phyloP scores from a whole-genome alignment of 306 rosid species.

The Cicer cuneatum region DNA sequence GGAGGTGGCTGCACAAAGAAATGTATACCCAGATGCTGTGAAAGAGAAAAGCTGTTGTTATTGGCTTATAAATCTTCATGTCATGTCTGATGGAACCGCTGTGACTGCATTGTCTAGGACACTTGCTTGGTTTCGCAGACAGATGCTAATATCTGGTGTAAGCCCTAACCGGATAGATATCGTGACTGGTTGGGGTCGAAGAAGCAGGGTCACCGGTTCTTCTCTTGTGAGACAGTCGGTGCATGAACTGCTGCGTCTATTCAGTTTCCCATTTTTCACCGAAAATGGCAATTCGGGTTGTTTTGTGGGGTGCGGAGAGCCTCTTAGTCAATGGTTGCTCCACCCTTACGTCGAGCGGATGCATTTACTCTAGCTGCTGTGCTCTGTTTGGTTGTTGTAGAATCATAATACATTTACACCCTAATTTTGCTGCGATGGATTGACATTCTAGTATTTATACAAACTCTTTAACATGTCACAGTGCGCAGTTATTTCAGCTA shows the following conservation, averaged over 20 bases:
- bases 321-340: conserved; percentile 80
- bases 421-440: conserved; percentile 53
- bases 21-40: conserved; percentile 88
- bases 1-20: conserved; percentile 89
- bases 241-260: conserved; percentile 68
- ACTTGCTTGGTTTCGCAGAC: conserved; percentile 83
- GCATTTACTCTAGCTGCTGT: conserved; percentile 73
- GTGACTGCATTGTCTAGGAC: conserved; percentile 88
- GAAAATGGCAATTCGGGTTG: conserved; percentile 93
- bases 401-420: conserved; percentile 27
- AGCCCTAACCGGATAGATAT: conserved; percentile 86
- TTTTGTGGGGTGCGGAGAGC: conserved; percentile 90
- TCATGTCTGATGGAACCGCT: conserved; percentile 97
- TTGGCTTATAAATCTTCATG: conserved; percentile 97
- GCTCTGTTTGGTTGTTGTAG: conserved; percentile 10
- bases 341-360: conserved; percentile 86
- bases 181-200: conserved; percentile 95
- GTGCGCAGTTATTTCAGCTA: background rate
- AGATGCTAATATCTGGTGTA: conserved; percentile 75
- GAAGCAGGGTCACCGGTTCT: conserved; percentile 87
- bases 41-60: conserved; percentile 80
- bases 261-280: conserved; percentile 84
- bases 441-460: background rate
- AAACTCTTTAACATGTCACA: background rate
- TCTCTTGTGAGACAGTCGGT: conserved; percentile 89